A percentile compares a stretch with the other conserved stretches of the same genome.
Evolutionary conservation across 768 basidiomycete species (phyloP).

Genomic region (Suillus clintonianus): DNA sequence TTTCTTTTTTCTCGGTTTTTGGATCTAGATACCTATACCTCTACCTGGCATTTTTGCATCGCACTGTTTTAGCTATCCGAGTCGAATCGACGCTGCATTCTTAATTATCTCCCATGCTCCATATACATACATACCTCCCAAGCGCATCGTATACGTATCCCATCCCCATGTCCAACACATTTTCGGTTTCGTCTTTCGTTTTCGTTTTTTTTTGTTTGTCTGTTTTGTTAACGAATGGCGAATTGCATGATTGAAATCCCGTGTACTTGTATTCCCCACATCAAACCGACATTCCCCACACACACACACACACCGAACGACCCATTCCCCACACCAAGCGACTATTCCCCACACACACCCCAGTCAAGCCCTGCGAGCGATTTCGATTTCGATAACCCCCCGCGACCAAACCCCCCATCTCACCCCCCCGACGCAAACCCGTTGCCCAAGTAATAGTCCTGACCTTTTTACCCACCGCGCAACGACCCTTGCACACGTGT

Average conservation of each 20-base stretch:
- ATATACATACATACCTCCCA: not conserved
- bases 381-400: too few species aligned
- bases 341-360: not conserved
- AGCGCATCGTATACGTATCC: not conserved
- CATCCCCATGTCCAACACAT: not conserved
- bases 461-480: constrained; percentile 6
- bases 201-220: not conserved
- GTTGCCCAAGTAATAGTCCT: not conserved
- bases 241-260: not conserved
- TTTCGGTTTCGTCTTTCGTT: too few species aligned
- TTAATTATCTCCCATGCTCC: constrained; percentile 13
- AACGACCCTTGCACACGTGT: not conserved
- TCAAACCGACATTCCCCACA: not conserved
- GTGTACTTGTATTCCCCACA: not conserved
- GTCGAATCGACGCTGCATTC: constrained; percentile 3
- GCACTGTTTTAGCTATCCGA: constrained; percentile 6
- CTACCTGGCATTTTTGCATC: constrained; percentile 1
- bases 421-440: not conserved
- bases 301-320: not conserved
- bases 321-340: not conserved
- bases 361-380: not conserved
- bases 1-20: not conserved
- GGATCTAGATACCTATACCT: constrained; percentile 1
- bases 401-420: too few species aligned
- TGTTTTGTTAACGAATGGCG: not conserved